phyloP scores from a whole-genome alignment of 140 eudicot genomes.

The Bidens hawaiensis region DNA sequence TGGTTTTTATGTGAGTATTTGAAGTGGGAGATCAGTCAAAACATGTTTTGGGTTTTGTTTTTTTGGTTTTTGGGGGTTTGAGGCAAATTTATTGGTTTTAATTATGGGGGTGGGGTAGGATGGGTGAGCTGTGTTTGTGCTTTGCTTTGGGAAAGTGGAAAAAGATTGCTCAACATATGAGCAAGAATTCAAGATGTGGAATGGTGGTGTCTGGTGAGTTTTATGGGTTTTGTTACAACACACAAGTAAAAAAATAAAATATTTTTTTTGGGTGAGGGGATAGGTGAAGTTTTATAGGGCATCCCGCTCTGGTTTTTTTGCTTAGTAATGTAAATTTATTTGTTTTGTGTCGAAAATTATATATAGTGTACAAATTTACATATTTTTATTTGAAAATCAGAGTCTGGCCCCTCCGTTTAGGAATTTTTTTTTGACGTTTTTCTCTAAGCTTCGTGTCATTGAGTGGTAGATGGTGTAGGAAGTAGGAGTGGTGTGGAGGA shows the following conservation, averaged over 20 bases:
- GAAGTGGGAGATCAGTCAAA: slow-evolving; percentile 16
- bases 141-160: slow-evolving; percentile 45
- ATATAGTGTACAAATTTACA: no score
- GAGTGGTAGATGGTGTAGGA: no score
- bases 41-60: slow-evolving; percentile 24
- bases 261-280: not conserved
- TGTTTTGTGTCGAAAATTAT: no score
- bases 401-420: no score
- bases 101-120: slow-evolving; percentile 12
- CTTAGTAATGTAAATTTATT: no score
- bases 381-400: no score
- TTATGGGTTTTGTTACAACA: slow-evolving; percentile 8
- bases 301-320: no score
- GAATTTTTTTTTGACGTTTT: no score
- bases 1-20: not conserved
- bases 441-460: no score
- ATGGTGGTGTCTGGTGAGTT: slow-evolving; percentile 21
- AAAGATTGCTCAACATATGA: slow-evolving; percentile 33
- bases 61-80: slow-evolving; percentile 30
- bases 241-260: no score
- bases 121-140: slow-evolving; percentile 39
- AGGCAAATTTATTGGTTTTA: slow-evolving; percentile 18
- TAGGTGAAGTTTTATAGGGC: no score
- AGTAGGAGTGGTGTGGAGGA: not conserved
- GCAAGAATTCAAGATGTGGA: no score